Base-by-base conservation (phyloP, 2,329 filamentous ascomycete species). In the Keithomyces neogunnii region DNA sequence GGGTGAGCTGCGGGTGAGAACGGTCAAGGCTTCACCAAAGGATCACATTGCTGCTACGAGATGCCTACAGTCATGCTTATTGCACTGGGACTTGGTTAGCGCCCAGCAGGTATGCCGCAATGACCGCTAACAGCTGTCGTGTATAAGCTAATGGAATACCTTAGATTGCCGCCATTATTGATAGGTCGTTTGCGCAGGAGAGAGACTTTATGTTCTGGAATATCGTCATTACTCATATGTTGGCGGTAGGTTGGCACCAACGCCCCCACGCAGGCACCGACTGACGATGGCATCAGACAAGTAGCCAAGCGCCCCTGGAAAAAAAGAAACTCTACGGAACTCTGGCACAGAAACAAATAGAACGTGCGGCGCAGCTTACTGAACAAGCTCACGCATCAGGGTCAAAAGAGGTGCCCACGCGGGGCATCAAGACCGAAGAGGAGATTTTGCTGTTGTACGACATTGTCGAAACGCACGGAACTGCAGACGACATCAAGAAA, bases 11-110 rank as follows among this genome's bases (percentile, higher is more conserved):
- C 70, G 76, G 28, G 66, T 69, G 9, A 69, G 74, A 33, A 70
- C 77, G 45, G 78, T 74, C 46, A 82, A 82, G 62, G 73, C 75
- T 7, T 65, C 71, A n/a, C 72, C 77, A 9, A 75, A 73, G 57
- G 71, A 75, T 52, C 73, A 69, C 54, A 62, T 59, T 32, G 60
- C 61, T 19, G 71, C 65, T 4, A 65, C 69, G 7, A 68, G 67
- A 43, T 80, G 74, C 52, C 65, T 82, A 44, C 71, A 77, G 56
- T 71, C 74, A 7, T 82, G 79, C 56, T 58, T 82, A 50, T 64
- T 74, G 54, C 69, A 77, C 49, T 79, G 76, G 70, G 80, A 83
- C 56, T 69, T 81, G 50, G 67, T 71, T 51, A 78, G 76, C 58
- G 77, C 78, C 2, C 79, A 82, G 61, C 76, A 80, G 68, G 77